phyloP scores from a whole-genome alignment of 108 stramenopile species.

The Cyclostephanos tholiformis region DNA sequence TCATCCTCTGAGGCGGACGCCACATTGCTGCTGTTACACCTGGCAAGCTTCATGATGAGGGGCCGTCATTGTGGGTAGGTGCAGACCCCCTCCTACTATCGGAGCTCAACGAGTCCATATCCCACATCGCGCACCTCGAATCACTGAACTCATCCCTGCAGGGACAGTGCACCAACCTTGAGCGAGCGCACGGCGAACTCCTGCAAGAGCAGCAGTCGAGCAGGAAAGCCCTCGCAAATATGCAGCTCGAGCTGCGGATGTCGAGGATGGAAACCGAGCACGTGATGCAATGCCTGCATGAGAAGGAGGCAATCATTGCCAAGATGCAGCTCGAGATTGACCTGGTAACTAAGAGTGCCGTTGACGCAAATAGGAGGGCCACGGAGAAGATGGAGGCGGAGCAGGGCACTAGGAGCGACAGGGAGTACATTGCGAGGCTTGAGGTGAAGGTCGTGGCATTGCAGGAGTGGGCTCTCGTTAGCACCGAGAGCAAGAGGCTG shows the following conservation, averaged over 20 bases:
- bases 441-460: slow-evolving; percentile 81
- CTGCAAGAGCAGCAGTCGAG: slow-evolving; percentile 55
- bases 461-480: slow-evolving; percentile 87
- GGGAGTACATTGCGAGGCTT: slow-evolving; percentile 68
- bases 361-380: slow-evolving; percentile 72
- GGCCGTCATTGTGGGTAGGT: too few species aligned
- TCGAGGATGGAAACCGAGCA: slow-evolving; percentile 87
- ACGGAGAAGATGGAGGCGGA: slow-evolving; percentile 72
- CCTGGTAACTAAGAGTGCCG: slow-evolving; percentile 69
- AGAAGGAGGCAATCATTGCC: slow-evolving; percentile 64
- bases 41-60: too few species aligned
- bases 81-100: slow-evolving; percentile 50
- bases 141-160: slow-evolving; percentile 63
- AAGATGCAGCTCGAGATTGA: slow-evolving; percentile 92
- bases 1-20: too few species aligned
- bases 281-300: slow-evolving; percentile 62
- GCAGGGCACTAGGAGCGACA: slow-evolving; percentile 62
- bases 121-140: slow-evolving; percentile 76
- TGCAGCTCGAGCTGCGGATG: slow-evolving; percentile 81
- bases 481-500: slow-evolving; percentile 76
- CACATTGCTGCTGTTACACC: too few species aligned
- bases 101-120: slow-evolving; percentile 74
- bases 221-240: slow-evolving; percentile 48
- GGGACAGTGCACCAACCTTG: slow-evolving; percentile 62
- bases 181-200: slow-evolving; percentile 39